Conservation (phyloP, 2,329 filamentous ascomycete genomes). For the Ambrosiella xylebori region DNA sequence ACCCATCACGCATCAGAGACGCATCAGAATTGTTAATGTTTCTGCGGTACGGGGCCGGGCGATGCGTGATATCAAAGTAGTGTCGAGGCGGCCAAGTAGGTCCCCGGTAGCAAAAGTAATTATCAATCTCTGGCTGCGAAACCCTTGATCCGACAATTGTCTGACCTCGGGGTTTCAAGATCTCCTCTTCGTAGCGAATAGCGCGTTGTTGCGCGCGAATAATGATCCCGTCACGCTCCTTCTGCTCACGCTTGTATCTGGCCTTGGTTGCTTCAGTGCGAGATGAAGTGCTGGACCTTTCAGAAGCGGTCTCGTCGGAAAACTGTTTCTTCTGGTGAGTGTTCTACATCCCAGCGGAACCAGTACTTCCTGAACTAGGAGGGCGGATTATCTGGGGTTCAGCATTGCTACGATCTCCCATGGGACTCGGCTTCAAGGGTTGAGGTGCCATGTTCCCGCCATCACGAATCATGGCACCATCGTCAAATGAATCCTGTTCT, state of each 20-base stretch:
- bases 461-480: slow-evolving; percentile 17
- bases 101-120: background rate
- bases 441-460: background rate
- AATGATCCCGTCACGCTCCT: background rate
- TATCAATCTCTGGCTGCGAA: background rate
- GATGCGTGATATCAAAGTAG: background rate
- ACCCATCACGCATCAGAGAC: background rate
- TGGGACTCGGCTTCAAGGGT: slow-evolving; percentile 7
- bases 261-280: background rate
- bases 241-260: background rate
- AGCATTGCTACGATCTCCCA: background rate
- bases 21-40: background rate
- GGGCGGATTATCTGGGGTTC: background rate
- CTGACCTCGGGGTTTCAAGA: background rate
- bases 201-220: background rate
- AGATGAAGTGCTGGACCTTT: background rate
- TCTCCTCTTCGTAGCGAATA: background rate
- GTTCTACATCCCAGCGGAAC: slow-evolving; percentile 8
- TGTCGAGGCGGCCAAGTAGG: background rate
- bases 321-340: background rate
- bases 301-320: background rate
- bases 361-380: slow-evolving; percentile 1
- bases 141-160: background rate
- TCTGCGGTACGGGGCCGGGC: background rate
- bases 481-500: slow-evolving; percentile 18